Conservation (phyloP, 257 asterid genomes). For the Nicotiana noctiflora region DNA sequence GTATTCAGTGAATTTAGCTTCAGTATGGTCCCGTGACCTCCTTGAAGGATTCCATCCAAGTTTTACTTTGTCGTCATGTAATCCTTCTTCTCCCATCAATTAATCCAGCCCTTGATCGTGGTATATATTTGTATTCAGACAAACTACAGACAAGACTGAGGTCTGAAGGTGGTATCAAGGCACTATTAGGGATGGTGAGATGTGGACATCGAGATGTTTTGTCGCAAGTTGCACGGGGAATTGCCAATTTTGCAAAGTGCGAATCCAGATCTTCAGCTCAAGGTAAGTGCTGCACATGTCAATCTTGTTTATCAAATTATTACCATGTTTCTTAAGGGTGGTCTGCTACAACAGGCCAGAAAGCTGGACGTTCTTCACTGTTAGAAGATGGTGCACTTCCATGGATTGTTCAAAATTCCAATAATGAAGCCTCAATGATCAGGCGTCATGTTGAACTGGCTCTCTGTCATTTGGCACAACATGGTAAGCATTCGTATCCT, state of each 20-base stretch:
- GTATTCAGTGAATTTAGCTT: background rate
- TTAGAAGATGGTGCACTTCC: conserved; percentile 88
- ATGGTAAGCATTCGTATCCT: conserved; percentile 42
- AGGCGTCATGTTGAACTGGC: conserved; percentile 98
- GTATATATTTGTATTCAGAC: conserved; percentile 36
- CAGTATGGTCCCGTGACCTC: background rate
- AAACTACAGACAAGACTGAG: conserved; percentile 86
- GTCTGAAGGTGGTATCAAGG: conserved; percentile 97
- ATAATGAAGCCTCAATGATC: conserved; percentile 89
- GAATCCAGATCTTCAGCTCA: conserved; percentile 90
- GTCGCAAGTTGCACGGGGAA: conserved; percentile 97
- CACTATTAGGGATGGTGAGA: conserved; percentile 94
- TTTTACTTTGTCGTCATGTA: background rate
- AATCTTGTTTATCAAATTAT: background rate
- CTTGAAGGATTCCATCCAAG: background rate
- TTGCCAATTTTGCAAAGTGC: conserved; percentile 95
- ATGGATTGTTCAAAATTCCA: conserved; percentile 96
- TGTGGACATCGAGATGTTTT: conserved; percentile 94
- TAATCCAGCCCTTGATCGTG: background rate
- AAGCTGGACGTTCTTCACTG: conserved; percentile 68
- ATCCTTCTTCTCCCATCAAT: background rate
- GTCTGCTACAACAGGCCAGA: conserved; percentile 41
- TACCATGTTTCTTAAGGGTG: conserved; percentile 1
- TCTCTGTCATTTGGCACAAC: conserved; percentile 96
- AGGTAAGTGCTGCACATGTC: conserved; percentile 32